Evolutionary conservation across 306 rosid species (phyloP), one percentile per base, ranked within the genome.

Genomic region (Cajanus cajan): DNA sequence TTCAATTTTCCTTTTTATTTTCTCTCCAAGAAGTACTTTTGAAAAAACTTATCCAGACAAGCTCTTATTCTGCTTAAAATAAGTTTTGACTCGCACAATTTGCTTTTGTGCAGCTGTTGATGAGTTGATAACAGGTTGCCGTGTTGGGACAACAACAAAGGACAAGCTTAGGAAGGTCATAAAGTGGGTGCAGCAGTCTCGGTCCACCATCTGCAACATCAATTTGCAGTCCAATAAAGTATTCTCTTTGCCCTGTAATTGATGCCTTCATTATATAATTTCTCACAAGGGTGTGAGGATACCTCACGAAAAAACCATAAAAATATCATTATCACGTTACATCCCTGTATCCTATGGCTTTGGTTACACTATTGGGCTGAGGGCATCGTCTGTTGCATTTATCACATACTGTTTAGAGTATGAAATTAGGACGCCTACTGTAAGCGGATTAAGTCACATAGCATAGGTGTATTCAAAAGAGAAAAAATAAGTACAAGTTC

Each of bases 121-220:
- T 69, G 96, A 90, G 66, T 69, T 90, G 82, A 65, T 81, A 68
- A 63, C 82, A 16, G 91, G 86, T 75, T 92, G 90, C 71, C 84
- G 87, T 64, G 73, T 81, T 63, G 98, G 97, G 81, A 63, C 72
- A 67, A 78, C 62, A 16, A 65, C 86, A 0, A 89, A 90, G 81
- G 90, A 84, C 44, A 92, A 90, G 88, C 90, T 94, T 22, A 82
- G 78, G 65, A 90, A 85, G 85, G 92, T 94, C 31, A 76, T 89
- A 34, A 82, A 80, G 51, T 94, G 98, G 98, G 90, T 86, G 85
- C 90, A 84, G 78, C 83, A 73, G 79, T 67, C 86, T 72, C 82
- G 82, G 37, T 84, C 84, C 66, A 22, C 80, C 66, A 31, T 87
- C 48, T 82, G 73, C 77, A 81, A 79, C 76, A 77, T 78, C 58